Evolutionary conservation across 129 eudicot species (phyloP), one percentile per base, ranked within the genome.

Genomic region (Silybum marianum): DNA sequence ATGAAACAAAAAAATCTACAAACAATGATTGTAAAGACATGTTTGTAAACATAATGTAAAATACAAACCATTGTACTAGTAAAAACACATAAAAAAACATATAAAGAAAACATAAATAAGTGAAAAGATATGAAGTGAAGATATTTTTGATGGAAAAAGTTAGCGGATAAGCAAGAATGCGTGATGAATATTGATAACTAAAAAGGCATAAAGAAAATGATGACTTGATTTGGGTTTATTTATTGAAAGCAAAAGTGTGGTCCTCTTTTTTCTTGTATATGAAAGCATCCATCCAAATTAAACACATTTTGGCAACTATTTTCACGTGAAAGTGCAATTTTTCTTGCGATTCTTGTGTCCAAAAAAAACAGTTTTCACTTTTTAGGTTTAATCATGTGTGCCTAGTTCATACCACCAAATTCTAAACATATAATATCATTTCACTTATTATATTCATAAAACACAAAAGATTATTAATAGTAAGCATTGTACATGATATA

Each of bases 261-360:
- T 82, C 85, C 82, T 62, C 42, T 34, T 72, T 25, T 39, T 81
- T 12, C 1, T 36, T 82, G 19, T 72, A 65, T 65, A 72, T 6
- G 48, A n/a, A 72, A 72, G 75, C 21, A 18, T 72, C 76, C 21
- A 65, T 44, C 38, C 19, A 75, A 51, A 54, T 76, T 32, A 58
- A 76, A 77, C 78, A 70, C 16, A 11, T 21, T 71, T 60, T 21
- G 68, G 48, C 32, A 67, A 66, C 75, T 75, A 76, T 82, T 82
- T 68, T 83, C 86, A 83, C 86, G 86, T 83, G 86, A 83, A 83
- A 83, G 82, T 77, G 66, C 44, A 83, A 38, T 38, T 76, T 14
- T 38, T 71, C 39, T 70, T 71, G 78, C 71, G 51, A 77, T 77
- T 83, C 86, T 39, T 70, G 86, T 83, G 86, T 83, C 73, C 38